Evolutionary conservation across 2,329 filamentous ascomycete genomes (phyloP), one percentile per base, ranked within the genome.

Genomic region (Trichoderma oligosporum): DNA sequence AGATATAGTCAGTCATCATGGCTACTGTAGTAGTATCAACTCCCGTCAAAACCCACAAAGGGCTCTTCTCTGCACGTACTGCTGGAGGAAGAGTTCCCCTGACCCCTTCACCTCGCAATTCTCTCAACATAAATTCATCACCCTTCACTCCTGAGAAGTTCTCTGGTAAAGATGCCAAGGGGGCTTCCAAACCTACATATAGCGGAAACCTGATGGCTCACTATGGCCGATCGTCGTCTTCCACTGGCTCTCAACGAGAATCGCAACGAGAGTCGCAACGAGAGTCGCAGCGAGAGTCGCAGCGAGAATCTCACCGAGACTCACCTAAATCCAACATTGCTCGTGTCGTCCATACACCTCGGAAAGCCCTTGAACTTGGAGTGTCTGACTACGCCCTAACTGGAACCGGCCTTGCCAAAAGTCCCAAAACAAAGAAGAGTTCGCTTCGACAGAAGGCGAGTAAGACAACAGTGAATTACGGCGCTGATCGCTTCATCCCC

Each of bases 261-360:
- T 97, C 93, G 2, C 91, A 49, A 22, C 46, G 22, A 24, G 31
- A 49, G 7, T 27, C 44, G n/a, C n/a, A 35, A 4, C 16, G 35
- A 51, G 36, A 44, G 18, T 35, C 82, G 33, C 86, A 89, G 73
- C 87, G 88, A 47, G 89, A 94, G 70, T 97, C 93, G 2, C 91
- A 35, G 4, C 16, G 35, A 51, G 36, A 44, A 24, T 35, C 82
- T 35, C 86, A 89, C 73, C 87, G 88, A 47, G 89, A 94, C 70
- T 97, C 93, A 2, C 91, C 92, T 70, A 97, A 97, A 80, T 97
- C 92, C 59, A 97, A 97, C 80, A 97, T 97, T 72, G 89, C 88
- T 64, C 84, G 85, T 63, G 77, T 77, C 39, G 82, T 84, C 57
- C 82, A 86, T 58, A 92, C 90, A 41, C 92, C 93, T 18, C 88